phyloP scores from a whole-genome alignment of 352 stramenopile genomes.

The Lagenidium giganteum region DNA sequence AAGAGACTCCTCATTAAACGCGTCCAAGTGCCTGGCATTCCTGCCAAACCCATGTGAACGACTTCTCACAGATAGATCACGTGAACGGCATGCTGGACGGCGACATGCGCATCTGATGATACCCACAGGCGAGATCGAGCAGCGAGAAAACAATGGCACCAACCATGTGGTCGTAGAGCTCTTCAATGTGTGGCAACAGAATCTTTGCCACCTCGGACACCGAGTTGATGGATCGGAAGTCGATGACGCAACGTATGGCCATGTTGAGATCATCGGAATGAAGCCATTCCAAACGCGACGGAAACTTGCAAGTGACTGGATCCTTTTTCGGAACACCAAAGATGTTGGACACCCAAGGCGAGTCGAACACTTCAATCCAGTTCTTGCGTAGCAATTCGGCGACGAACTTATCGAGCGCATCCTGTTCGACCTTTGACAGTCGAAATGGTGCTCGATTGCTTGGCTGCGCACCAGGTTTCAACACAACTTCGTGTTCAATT shows the following conservation, averaged over 20 bases:
- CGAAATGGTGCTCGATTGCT: too few species aligned
- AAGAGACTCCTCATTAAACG: constrained; percentile 5
- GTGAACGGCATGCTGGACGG: neutral
- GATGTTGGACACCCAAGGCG: constrained; percentile 14
- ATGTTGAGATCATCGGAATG: too few species aligned
- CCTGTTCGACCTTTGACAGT: constrained; percentile 7
- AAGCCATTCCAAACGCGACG: constrained; percentile 9
- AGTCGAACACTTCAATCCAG: constrained; percentile 18
- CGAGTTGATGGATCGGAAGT: too few species aligned
- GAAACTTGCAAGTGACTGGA: constrained; percentile 6
- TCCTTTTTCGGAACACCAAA: constrained; percentile 18
- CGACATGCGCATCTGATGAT: constrained; percentile 10
- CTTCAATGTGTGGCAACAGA: too few species aligned
- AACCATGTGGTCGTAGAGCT: constrained; percentile 19
- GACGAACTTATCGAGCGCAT: constrained; percentile 8
- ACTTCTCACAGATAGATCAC: constrained; percentile 6
- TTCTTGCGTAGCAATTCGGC: constrained; percentile 6
- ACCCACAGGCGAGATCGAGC: constrained; percentile 10
- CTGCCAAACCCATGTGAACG: constrained; percentile 1
- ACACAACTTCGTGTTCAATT: too few species aligned
- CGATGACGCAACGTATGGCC: too few species aligned
- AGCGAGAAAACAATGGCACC: too few species aligned
- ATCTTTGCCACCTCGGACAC: too few species aligned
- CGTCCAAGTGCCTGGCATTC: constrained; percentile 6
- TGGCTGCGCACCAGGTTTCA: too few species aligned